Evolutionary conservation across 2,329 filamentous ascomycete genomes (phyloP), one percentile per base, ranked within the genome.

Genomic region (Knoxdaviesia proteae): DNA sequence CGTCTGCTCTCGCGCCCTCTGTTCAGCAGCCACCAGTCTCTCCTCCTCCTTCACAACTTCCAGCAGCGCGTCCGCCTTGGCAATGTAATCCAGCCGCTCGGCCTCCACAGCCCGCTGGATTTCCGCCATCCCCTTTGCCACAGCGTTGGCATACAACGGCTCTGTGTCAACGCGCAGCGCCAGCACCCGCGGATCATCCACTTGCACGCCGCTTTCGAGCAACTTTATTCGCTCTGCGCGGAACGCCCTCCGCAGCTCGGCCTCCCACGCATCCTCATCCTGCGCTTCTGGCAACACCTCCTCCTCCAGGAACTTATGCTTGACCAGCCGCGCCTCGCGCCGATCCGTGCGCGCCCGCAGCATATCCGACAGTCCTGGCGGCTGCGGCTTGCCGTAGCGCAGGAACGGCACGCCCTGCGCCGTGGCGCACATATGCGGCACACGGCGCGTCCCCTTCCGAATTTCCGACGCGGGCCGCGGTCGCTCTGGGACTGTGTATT

Each of bases 371-470:
- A 87, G 56, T n/a, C 58, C 57, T 1, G 54, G 53, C 2, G 77
- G 68, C 54, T 86, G 77, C 5, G 76, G 75, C 54, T 80, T 81
- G 47, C 61, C 66, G 38, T 78, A 57, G 34, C 81, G 72, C 32
- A 88, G 55, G 51, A 86, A 79, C 1, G 79, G 71, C 30, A 76
- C 57, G 31, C 64, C 65, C 36, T 65, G 62, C 3, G 74, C 64
- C 4, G 69, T 65, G 33, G 68, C 60, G 35, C 53, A 54, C 1
- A 84, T 53, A 1, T 60, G 59, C 1, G 81, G 81, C 3, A 83
- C 63, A 39, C 68, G 64, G 29, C 78, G 68, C 9, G 51, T 51
- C 1, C 55, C 56, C 6, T 57, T 58, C 2, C 81, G 60, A 29
- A 61, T 20, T 20, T 20, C 54, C 2, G 59, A 50, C 2, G 61